Conservation (phyloP, 1,139 yeast genomes). For the Hemisphaericaspora lyxosophila region DNA sequence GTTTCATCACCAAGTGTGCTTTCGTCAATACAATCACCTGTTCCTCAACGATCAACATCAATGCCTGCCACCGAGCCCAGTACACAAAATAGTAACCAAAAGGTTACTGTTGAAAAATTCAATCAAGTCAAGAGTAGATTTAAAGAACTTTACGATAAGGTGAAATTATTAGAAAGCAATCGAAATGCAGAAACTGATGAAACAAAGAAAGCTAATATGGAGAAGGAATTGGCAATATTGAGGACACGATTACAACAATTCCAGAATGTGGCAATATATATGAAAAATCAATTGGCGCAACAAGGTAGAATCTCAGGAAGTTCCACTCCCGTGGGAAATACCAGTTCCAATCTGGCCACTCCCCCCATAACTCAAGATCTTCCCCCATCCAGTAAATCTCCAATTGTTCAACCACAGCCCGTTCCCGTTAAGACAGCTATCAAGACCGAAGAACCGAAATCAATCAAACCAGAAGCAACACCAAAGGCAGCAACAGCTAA, state of each 20-base stretch:
- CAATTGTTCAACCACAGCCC: conserved; percentile 5
- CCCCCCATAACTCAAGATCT: conserved; percentile 5
- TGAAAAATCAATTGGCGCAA: conserved; percentile 39
- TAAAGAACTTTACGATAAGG: conserved; percentile 45
- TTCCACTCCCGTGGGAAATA: conserved; percentile 12
- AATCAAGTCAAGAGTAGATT: conserved; percentile 40
- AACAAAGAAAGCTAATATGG: conserved; percentile 24
- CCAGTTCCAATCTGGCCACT: conserved; percentile 3
- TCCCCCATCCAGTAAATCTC: background rate
- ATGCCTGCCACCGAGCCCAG: conserved; percentile 9
- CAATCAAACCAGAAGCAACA: conserved; percentile 5
- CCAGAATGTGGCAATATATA: conserved; percentile 40
- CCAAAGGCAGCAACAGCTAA: conserved; percentile 11
- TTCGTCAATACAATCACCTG: conserved; percentile 1
- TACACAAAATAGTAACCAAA: conserved; percentile 8
- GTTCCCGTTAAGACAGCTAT: conserved; percentile 4
- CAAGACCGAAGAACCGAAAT: conserved; percentile 1
- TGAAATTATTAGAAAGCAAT: conserved; percentile 23
- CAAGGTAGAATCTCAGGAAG: conserved; percentile 25
- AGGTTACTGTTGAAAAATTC: conserved; percentile 41
- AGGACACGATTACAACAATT: conserved; percentile 36
- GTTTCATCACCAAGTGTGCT: background rate
- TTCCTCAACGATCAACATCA: conserved; percentile 4
- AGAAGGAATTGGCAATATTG: conserved; percentile 24
- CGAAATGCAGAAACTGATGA: conserved; percentile 26